Evolutionary conservation across 2,329 filamentous ascomycete genomes (phyloP), one percentile per base, ranked within the genome.

Genomic region (Emydomyces testavorans): DNA sequence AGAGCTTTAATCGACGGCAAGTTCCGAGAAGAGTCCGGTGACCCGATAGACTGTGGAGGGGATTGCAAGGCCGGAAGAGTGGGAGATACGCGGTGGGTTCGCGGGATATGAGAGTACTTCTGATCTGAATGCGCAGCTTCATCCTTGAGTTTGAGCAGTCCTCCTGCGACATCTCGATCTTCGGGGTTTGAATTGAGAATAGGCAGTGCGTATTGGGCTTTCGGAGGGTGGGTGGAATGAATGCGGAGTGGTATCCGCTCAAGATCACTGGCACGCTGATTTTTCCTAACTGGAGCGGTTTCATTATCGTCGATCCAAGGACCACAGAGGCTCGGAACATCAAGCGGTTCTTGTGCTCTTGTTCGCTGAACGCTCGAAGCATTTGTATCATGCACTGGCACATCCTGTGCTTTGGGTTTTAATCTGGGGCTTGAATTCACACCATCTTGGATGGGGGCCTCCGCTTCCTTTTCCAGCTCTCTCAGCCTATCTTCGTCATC

Each of bases 51-150:
- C 15, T 47, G 45, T 10, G 45, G 45, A 20, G 46, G 46, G 1
- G 46, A 49, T 23, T 48, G 46, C 11, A 49, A 18, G 20, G 39
- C 38, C 6, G 46, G 46, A 15, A 49, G 38, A 36, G 46, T 29
- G 24, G 43, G 35, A 20, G 43, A 46, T 21, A 16, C 24, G 26
- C 34, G 35, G 20, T 47, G 28, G 28, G 36, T 39, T 39, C 26
- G 35, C 24, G 28, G 18, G 13, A 47, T 18, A 11, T n/a, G 36
- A 20, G 39, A 16, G 16, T 13, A 20, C 8, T 26, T 32, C 18
- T 18, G 35, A 26, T 26, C 21, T 13, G 26, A 8, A 18, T 18
- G 45, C 11, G 29, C 23, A n/a, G 34, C 36, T 16, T 40, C 34
- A 6, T 46, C 45, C 15, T 39, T 26, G 28, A 11, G 28, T 26